phyloP scores from a whole-genome alignment of 768 basidiomycete species.

The Leccinum olivaceopallidum region DNA sequence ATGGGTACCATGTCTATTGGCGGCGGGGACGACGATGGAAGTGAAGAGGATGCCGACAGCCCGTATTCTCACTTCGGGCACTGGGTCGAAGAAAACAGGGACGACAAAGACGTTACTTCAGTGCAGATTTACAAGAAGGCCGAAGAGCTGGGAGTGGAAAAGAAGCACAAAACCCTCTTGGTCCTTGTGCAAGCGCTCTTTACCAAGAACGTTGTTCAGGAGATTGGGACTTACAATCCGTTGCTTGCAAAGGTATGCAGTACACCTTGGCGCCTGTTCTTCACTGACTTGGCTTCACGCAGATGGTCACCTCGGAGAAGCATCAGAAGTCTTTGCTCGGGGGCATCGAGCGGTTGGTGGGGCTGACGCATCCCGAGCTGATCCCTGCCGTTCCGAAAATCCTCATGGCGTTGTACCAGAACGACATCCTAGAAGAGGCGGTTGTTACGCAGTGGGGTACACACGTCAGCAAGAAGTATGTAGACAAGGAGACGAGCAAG shows the following conservation, averaged over 20 bases:
- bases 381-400: slow-evolving; percentile 80
- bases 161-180: slow-evolving; percentile 89
- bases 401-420: slow-evolving; percentile 92
- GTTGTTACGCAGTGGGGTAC: slow-evolving; percentile 91
- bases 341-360: slow-evolving; percentile 86
- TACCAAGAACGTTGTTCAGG: slow-evolving; percentile 63
- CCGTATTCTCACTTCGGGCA: slow-evolving; percentile 81
- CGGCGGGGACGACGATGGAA: slow-evolving; percentile 79
- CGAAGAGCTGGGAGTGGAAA: slow-evolving; percentile 88
- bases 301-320: slow-evolving; percentile 93
- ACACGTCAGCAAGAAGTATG: slow-evolving; percentile 95
- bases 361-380: slow-evolving; percentile 70
- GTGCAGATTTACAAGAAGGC: slow-evolving; percentile 85
- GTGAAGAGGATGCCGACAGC: slow-evolving; percentile 83
- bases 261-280: not conserved
- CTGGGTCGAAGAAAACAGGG: slow-evolving; percentile 80
- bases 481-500: slow-evolving; percentile 93
- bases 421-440: slow-evolving; percentile 90
- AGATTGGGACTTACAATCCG: slow-evolving; percentile 64
- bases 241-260: slow-evolving; percentile 67
- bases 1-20: slow-evolving; percentile 53
- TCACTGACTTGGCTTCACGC: slow-evolving; percentile 10
- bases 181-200: slow-evolving; percentile 86
- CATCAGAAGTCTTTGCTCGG: slow-evolving; percentile 94
- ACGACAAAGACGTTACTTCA: slow-evolving; percentile 35